Base-by-base conservation (phyloP, 2,329 filamentous ascomycete species). In the Cladophialophora immunda region DNA sequence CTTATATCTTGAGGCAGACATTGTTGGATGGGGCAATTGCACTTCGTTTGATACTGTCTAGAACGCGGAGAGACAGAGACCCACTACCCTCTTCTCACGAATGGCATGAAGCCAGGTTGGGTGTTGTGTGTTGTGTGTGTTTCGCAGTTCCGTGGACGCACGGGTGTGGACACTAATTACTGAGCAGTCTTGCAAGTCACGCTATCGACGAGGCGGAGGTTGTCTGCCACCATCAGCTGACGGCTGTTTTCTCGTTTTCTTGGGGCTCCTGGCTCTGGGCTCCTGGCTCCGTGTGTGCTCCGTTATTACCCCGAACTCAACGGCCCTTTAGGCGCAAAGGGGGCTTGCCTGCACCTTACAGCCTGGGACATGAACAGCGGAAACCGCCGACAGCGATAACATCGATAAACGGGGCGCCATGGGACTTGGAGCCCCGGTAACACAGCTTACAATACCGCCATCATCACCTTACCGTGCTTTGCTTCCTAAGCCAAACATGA, bases 151-250 rank as follows among this genome's bases (percentile, higher is more conserved):
- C 32, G 4, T 34, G 32, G 32, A 11, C n/a, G n/a, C 9, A 34
- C 9, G 5, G 5, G 32, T 34, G 32, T 34, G 32, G 2, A n/a
- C n/a, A n/a, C n/a, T n/a, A n/a, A n/a, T n/a, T n/a, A n/a, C n/a
- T n/a, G n/a, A n/a, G n/a, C n/a, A n/a, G n/a, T n/a, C n/a, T n/a
- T n/a, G n/a, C n/a, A n/a, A 9, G 32, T 34, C 32, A 34, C 32
- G 32, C 32, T 13, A 34, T 41, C 38, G 38, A n/a, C 15, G 38
- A 41, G 3, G n/a, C n/a, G 17, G 45, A 15, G 45, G 45, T 50
- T 11, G 45, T 50, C 45, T 50, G 45, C 45, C 45, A 13, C 22
- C 45, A 50, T 50, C 45, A 50, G 45, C 45, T 50, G 45, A 50
- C 19, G n/a, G 1, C n/a, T 25, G 45, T 34, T 34, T 34, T n/a